phyloP scores from a whole-genome alignment of 2,329 filamentous ascomycete species.

The Monilinia laxa region DNA sequence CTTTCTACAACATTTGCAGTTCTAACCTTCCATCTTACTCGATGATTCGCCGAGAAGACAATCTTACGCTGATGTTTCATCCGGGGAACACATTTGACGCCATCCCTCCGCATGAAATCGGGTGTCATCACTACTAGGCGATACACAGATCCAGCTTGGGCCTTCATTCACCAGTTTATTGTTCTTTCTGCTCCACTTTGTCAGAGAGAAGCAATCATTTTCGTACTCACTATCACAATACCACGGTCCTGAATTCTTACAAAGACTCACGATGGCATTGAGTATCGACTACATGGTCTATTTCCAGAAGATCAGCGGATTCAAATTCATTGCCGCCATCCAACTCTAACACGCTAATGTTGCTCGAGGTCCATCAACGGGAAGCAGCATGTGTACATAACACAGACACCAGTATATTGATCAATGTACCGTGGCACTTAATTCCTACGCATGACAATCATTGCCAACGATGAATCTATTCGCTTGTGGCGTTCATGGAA shows the following conservation, averaged over 20 bases:
- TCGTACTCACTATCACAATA: constrained; percentile 15
- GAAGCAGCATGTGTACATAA: constrained; percentile 30
- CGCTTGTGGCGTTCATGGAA: constrained; percentile 18
- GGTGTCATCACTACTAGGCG: constrained; percentile 14
- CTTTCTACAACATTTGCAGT: constrained; percentile 11
- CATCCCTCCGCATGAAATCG: constrained; percentile 15
- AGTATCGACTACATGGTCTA: constrained; percentile 25
- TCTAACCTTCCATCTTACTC: background rate
- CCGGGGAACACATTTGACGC: constrained; percentile 20
- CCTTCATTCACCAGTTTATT: background rate
- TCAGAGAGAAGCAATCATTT: constrained; percentile 21
- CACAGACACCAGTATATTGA: constrained; percentile 23
- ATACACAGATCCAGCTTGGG: constrained; percentile 22
- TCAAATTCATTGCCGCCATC: constrained; percentile 19
- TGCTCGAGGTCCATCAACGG: constrained; percentile 34
- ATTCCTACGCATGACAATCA: constrained; percentile 18
- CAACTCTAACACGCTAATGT: constrained; percentile 29
- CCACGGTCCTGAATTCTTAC: constrained; percentile 15
- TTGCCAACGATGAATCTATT: constrained; percentile 20
- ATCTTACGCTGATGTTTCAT: constrained; percentile 23
- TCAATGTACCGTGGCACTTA: constrained; percentile 22
- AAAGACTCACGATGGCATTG: constrained; percentile 19
- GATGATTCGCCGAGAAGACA: constrained; percentile 10
- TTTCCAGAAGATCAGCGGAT: constrained; percentile 31
- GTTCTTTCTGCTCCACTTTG: constrained; percentile 13